These are phyloP conservation scores for Trypanosoma brucei DNA, from an alignment of 208 protist species.

Conservation along the genomic window DNA sequence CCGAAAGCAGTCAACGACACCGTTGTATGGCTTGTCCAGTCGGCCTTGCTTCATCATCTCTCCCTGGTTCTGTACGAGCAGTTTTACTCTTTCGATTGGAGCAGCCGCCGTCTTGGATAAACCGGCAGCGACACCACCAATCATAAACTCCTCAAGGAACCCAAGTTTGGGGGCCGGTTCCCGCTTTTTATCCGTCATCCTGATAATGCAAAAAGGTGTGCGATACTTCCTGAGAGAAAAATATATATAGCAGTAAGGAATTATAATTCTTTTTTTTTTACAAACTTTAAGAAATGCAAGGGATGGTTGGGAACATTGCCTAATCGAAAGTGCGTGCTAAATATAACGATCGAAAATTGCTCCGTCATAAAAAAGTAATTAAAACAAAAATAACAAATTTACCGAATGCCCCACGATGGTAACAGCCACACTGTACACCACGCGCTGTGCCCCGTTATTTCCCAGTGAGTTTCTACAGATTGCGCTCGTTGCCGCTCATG, in stretches of 20 bases:
- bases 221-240: conserved; percentile 14
- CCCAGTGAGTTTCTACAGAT: too few species aligned
- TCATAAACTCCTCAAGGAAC: conserved; percentile 80
- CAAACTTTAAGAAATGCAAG: too few species aligned
- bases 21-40: conserved; percentile 87
- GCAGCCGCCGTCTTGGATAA: conserved; percentile 92
- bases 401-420: too few species aligned
- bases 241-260: conserved; percentile 3
- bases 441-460: too few species aligned
- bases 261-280: not conserved
- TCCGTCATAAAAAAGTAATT: too few species aligned
- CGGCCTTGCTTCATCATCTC: conserved; percentile 79
- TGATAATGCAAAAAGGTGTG: conserved; percentile 5
- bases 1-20: conserved; percentile 93
- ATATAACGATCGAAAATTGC: too few species aligned
- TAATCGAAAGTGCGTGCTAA: too few species aligned
- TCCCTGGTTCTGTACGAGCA: conserved; percentile 93
- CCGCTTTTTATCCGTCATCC: conserved; percentile 15
- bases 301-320: too few species aligned
- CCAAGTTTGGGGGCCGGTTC: conserved; percentile 40
- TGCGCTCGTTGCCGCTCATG: too few species aligned
- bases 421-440: too few species aligned
- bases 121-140: conserved; percentile 71
- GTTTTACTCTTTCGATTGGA: conserved; percentile 95
- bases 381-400: too few species aligned